Evolutionary conservation across 1,284 basidiomycete genomes (phyloP), one percentile per base, ranked within the genome.

Genomic region (Coriolopsis trogii): DNA sequence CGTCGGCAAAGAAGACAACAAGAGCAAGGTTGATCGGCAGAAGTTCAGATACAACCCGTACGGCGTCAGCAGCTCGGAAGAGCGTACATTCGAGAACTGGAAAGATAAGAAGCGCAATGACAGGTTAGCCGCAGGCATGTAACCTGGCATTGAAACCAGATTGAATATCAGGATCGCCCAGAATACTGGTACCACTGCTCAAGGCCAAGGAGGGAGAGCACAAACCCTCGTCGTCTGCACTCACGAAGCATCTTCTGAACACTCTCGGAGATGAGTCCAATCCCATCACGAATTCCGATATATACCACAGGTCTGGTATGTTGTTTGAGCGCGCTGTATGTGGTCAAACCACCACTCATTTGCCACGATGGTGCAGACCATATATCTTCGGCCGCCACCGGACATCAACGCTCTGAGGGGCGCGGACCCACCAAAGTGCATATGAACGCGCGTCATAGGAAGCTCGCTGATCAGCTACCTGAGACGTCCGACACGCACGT

Each of bases 201-300:
- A 67, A 36, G 33, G 16, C 33, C 9, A 36, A 57, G 42, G 65
- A 66, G 28, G 65, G 61, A 16, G 59, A 51, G 41, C 20, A 57
- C 46, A 73, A 73, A 51, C 68, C 72, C 6, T 78, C 78, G n/a
- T 65, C 72, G 1, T 64, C 73, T 26, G 69, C 73, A 13, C 61
- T 85, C 39, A 87, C 79, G 10, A 81, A 74, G 50, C 75, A 79
- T 53, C 65, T 89, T 15, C 64, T 90, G 44, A 75, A 67, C 30
- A 87, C 81, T 0, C 71, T 90, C 46, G 64, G 73, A 13, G 77
- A 86, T 50, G 69, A 77, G 53, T 76, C 77, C 4, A 90, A 90
- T 62, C 87, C 88, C 2, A 87, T 90, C 44, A 87, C 86, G 1
- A 82, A 87, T 59, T 87, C 85, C 0, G 80, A 87, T 60, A 79